A percentile compares a stretch with the other conserved stretches of the same genome.
Conservation (phyloP, 2,329 filamentous ascomycete genomes). For the Pestalotiopsis sp. region DNA sequence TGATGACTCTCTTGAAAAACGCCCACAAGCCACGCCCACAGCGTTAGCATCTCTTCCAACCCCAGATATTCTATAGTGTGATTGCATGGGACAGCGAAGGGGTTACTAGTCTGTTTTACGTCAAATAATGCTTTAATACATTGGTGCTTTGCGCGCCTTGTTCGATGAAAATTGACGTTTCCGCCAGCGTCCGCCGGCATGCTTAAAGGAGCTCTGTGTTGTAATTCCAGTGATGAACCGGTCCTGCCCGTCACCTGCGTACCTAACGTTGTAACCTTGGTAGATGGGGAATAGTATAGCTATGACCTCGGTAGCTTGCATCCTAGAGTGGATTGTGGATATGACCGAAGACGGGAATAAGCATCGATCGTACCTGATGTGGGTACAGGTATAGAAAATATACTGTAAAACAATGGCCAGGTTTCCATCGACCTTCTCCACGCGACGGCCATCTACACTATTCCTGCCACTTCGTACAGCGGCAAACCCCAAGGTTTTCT, state of each 20-base stretch:
- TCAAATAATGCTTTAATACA: neutral
- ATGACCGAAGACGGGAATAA: neutral
- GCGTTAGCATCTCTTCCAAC: neutral
- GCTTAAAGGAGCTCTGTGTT: neutral
- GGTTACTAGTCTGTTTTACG: neutral
- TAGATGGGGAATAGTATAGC: too few relatives aligned
- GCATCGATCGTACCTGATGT: neutral
- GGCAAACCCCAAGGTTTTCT: neutral
- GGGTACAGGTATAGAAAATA: neutral
- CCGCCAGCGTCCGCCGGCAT: neutral
- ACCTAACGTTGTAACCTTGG: neutral
- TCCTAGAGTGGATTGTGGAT: neutral
- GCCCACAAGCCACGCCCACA: constrained; percentile 36
- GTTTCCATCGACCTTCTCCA: neutral
- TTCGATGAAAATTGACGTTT: neutral
- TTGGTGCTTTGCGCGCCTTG: neutral
- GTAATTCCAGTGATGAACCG: neutral
- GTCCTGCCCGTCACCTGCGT: neutral
- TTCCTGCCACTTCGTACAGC: neutral
- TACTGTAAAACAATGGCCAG: neutral
- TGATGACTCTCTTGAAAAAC: constrained; percentile 73
- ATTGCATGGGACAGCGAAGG: neutral
- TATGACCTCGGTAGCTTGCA: neutral
- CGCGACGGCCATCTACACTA: neutral
- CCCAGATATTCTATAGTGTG: neutral